Percentiles rank a stretch among this genome's conserved stretches.
phyloP scores from a whole-genome alignment of 2,329 filamentous ascomycete genomes.

The Colletotrichum musae region DNA sequence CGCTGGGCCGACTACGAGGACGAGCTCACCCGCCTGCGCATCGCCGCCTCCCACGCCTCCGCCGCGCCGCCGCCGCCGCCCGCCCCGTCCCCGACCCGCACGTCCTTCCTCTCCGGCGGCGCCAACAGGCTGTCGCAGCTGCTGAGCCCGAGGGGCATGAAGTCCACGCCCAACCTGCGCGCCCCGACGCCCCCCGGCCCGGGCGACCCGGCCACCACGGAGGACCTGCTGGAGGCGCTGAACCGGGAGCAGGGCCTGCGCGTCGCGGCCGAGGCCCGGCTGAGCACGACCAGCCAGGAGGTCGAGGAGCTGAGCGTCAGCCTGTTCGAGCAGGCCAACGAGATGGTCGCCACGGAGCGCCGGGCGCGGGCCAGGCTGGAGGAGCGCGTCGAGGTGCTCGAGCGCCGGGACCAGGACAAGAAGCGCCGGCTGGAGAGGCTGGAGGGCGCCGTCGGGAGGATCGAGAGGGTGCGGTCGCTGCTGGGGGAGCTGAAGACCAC shows the following conservation, averaged over 20 bases:
- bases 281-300: slow-evolving; percentile 78
- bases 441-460: slow-evolving; percentile 78
- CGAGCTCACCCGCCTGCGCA: slow-evolving; percentile 74
- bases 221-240: slow-evolving; percentile 75
- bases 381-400: slow-evolving; percentile 77
- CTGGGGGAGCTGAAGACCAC: slow-evolving; percentile 55
- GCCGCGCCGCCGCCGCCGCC: slow-evolving; percentile 45
- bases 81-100: slow-evolving; percentile 51
- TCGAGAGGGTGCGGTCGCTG: slow-evolving; percentile 78
- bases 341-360: slow-evolving; percentile 87
- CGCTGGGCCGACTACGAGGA: slow-evolving; percentile 86
- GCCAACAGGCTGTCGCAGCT: slow-evolving; percentile 61
- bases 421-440: slow-evolving; percentile 76
- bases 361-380: slow-evolving; percentile 79
- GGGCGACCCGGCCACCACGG: slow-evolving; percentile 48
- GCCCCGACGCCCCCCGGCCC: slow-evolving; percentile 43
- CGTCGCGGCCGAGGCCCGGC: slow-evolving; percentile 76
- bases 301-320: slow-evolving; percentile 83
- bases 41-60: slow-evolving; percentile 44
- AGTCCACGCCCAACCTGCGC: slow-evolving; percentile 59
- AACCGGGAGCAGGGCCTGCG: slow-evolving; percentile 77
- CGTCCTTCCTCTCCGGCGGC: slow-evolving; percentile 63
- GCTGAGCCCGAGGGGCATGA: slow-evolving; percentile 56
- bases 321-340: slow-evolving; percentile 87
- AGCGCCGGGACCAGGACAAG: slow-evolving; percentile 80